A percentile compares a stretch with the other conserved stretches of the same genome.
phyloP scores from a whole-genome alignment of 2,329 filamentous ascomycete genomes.

The Macrophomina pseudophaseolina region DNA sequence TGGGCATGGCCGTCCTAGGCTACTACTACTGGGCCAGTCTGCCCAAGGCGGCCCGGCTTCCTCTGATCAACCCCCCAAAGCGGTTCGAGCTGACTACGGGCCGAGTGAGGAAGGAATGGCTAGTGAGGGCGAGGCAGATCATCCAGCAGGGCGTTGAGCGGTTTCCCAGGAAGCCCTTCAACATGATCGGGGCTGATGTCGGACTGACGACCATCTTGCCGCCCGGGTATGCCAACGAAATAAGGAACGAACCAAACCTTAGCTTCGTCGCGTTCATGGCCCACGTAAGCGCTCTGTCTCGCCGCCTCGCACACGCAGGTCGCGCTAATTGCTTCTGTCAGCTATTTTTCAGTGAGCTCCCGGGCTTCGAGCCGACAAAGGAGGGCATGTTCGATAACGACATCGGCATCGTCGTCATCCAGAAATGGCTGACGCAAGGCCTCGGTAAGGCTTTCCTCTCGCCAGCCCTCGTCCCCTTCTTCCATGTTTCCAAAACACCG shows the following conservation, averaged over 20 bases:
- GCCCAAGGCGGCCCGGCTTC: neutral
- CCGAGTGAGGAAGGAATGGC: neutral
- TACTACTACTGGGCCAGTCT: neutral
- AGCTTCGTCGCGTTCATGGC: neutral
- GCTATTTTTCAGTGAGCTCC: slow-evolving; percentile 16
- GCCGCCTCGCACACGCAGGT: neutral
- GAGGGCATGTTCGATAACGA: too few species aligned
- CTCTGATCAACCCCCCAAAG: neutral
- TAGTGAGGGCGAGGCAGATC: neutral
- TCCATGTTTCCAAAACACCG: too few species aligned
- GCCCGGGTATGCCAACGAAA: slow-evolving; percentile 5
- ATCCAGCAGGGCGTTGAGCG: neutral
- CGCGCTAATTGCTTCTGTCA: neutral
- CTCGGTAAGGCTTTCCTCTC: neutral
- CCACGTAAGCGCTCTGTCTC: neutral
- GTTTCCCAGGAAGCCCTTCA: neutral
- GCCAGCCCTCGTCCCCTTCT: too few species aligned
- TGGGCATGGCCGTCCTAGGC: neutral
- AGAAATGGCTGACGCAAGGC: slow-evolving; percentile 6
- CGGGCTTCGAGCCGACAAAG: slow-evolving; percentile 10
- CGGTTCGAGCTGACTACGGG: neutral
- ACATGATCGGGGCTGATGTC: neutral
- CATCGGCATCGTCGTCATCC: neutral
- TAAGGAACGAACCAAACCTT: slow-evolving; percentile 13
- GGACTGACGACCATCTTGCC: slow-evolving; percentile 12